These are phyloP conservation scores for Tricholomella constricta DNA, from an alignment of 768 basidiomycete species.

Conservation along the genomic window DNA sequence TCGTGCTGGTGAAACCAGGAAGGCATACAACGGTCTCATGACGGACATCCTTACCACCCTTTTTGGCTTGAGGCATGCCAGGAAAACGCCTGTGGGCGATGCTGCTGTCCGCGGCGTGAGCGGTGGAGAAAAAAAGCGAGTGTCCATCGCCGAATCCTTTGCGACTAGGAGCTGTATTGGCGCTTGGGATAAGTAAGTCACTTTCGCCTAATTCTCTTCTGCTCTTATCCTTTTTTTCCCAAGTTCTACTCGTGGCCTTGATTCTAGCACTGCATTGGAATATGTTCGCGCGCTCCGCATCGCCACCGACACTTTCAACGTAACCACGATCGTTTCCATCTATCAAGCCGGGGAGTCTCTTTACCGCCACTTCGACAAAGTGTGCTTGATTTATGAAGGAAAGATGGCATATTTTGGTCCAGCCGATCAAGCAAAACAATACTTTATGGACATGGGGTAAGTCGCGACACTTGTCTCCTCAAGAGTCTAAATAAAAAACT, in stretches of 20 bases:
- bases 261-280: slow-evolving; percentile 72
- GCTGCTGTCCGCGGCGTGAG: slow-evolving; percentile 59
- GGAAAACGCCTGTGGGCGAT: slow-evolving; percentile 65
- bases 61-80: slow-evolving; percentile 77
- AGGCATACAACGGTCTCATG: slow-evolving; percentile 41
- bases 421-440: slow-evolving; percentile 60
- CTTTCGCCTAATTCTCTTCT: not conserved
- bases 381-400: slow-evolving; percentile 76
- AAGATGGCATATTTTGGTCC: slow-evolving; percentile 76
- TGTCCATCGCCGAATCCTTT: slow-evolving; percentile 66
- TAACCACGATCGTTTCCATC: slow-evolving; percentile 74
- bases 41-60: slow-evolving; percentile 62
- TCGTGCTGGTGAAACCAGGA: slow-evolving; percentile 46
- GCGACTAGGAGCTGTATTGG: slow-evolving; percentile 57
- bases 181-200: slow-evolving; percentile 32
- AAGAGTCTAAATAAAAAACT: not conserved
- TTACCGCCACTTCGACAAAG: slow-evolving; percentile 74
- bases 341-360: slow-evolving; percentile 81
- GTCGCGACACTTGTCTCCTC: not conserved
- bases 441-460: slow-evolving; percentile 66
- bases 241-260: slow-evolving; percentile 68
- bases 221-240: not conserved
- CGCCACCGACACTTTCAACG: slow-evolving; percentile 55
- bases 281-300: slow-evolving; percentile 68
- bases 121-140: slow-evolving; percentile 59